A percentile compares a stretch with the other conserved stretches of the same genome.
Evolutionary conservation across 1,139 yeast genomes (phyloP).

Genomic region (Meyerozyma carpophila): DNA sequence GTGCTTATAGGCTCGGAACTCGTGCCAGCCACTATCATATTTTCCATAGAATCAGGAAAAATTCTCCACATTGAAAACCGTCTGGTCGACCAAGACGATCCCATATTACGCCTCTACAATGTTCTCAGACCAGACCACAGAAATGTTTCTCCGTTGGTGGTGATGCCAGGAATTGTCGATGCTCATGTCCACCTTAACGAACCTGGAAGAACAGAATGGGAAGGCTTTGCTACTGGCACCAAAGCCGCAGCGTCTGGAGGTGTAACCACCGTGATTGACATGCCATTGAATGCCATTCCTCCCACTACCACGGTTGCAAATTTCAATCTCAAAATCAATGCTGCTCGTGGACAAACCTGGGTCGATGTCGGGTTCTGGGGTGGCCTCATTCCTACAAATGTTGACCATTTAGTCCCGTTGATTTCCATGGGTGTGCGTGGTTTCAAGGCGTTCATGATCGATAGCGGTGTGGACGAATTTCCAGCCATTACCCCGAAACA

Average conservation of each 20-base stretch:
- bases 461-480: slow-evolving; percentile 91
- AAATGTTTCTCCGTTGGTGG: slow-evolving; percentile 57
- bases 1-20: slow-evolving; percentile 52
- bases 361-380: slow-evolving; percentile 97
- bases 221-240: slow-evolving; percentile 91
- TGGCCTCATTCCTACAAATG: slow-evolving; percentile 77
- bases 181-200: slow-evolving; percentile 91
- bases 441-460: slow-evolving; percentile 85
- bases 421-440: slow-evolving; percentile 85
- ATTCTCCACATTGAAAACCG: slow-evolving; percentile 45
- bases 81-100: slow-evolving; percentile 29
- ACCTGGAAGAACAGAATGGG: slow-evolving; percentile 96
- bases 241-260: slow-evolving; percentile 93
- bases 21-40: slow-evolving; percentile 64
- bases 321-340: slow-evolving; percentile 65
- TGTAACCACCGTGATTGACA: slow-evolving; percentile 90
- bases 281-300: slow-evolving; percentile 95
- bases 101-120: slow-evolving; percentile 34
- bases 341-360: slow-evolving; percentile 82
- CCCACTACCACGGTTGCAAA: slow-evolving; percentile 85
- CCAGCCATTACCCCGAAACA: slow-evolving; percentile 68
- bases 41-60: slow-evolving; percentile 58
- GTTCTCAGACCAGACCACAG: slow-evolving; percentile 38
- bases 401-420: slow-evolving; percentile 64
- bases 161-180: slow-evolving; percentile 90